These are phyloP conservation scores for Cyclocybe cylindracea DNA, from an alignment of 768 basidiomycete genomes.

Conservation along the genomic window DNA sequence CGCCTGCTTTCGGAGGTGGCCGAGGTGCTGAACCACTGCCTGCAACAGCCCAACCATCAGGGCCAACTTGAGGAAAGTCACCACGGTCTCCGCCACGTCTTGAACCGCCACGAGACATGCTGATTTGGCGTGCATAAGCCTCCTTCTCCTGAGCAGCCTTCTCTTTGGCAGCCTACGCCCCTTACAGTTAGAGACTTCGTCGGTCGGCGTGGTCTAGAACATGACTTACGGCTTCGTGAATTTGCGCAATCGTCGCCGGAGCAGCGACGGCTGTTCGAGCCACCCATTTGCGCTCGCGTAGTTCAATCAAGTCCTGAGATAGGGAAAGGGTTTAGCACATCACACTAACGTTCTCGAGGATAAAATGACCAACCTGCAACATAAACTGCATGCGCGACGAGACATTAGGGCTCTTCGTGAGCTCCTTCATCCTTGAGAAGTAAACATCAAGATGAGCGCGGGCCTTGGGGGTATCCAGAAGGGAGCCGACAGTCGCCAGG, in stretches of 20 bases:
- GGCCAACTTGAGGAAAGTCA: constrained; percentile 55
- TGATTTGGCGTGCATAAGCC: constrained; percentile 57
- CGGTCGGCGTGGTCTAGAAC: neutral
- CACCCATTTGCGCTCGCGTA: constrained; percentile 83
- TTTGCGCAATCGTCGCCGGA: constrained; percentile 85
- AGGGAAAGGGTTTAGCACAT: constrained; percentile 8
- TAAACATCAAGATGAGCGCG: constrained; percentile 89
- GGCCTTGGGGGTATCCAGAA: constrained; percentile 81
- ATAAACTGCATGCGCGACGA: constrained; percentile 92
- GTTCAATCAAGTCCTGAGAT: constrained; percentile 83
- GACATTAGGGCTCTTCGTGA: constrained; percentile 73
- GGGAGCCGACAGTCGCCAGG: constrained; percentile 82
- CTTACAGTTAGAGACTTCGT: constrained; percentile 2
- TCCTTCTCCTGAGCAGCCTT: constrained; percentile 67
- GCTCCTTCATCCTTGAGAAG: constrained; percentile 86
- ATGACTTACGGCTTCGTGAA: constrained; percentile 78
- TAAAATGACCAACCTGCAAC: constrained; percentile 70
- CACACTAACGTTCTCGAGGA: constrained; percentile 1
- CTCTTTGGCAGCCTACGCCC: constrained; percentile 74
- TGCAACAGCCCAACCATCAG: constrained; percentile 90
- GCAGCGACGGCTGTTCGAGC: constrained; percentile 70
- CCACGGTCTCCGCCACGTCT: constrained; percentile 78
- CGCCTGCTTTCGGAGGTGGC: constrained; percentile 77
- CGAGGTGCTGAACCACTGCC: constrained; percentile 48
- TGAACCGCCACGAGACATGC: constrained; percentile 91